Percentiles rank a stretch among this genome's conserved stretches.
Conservation (phyloP, 2,329 filamentous ascomycete species). For the Pseudogymnoascus destructans region DNA sequence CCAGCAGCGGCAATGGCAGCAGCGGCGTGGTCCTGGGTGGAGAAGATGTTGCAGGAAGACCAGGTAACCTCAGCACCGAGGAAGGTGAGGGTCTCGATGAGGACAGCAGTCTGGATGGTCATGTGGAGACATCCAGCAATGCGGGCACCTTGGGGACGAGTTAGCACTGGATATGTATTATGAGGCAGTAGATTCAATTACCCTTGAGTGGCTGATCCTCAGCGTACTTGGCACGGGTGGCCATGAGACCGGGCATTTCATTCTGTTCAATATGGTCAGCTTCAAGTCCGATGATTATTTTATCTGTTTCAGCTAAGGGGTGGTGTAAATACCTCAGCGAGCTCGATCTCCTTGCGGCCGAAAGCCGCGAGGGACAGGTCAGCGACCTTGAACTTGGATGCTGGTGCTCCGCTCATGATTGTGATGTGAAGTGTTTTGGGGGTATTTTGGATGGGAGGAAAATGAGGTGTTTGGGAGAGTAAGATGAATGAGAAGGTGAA, state of each 20-base stretch:
- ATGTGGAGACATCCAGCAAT: constrained; percentile 98
- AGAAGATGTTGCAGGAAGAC: constrained; percentile 99
- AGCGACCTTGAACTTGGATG: constrained; percentile 72
- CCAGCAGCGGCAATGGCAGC: constrained; percentile 91
- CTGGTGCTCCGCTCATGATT: constrained; percentile 10
- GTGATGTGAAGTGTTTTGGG: constrained; percentile 8
- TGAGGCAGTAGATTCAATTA: constrained; percentile 16
- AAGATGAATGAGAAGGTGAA: constrained; percentile 5
- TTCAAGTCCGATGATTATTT: background rate
- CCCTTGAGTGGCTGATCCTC: constrained; percentile 80
- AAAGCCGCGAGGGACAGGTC: constrained; percentile 97
- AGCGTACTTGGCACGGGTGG: constrained; percentile 84
- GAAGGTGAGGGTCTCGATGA: constrained; percentile 91
- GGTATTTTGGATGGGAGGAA: background rate
- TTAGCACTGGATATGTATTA: constrained; percentile 11
- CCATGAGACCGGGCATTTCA: constrained; percentile 97
- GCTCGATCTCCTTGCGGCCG: constrained; percentile 96
- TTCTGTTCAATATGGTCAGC: constrained; percentile 30
- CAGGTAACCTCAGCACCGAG: constrained; percentile 98
- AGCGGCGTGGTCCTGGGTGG: constrained; percentile 95
- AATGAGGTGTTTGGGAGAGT: constrained; percentile 7
- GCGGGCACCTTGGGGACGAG: constrained; percentile 46
- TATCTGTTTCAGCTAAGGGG: background rate
- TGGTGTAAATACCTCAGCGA: constrained; percentile 53
- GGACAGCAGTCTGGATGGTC: constrained; percentile 98